Evolutionary conservation across 176 grass and related monocot genomes (phyloP).

Genomic region (Triticum timopheevii): DNA sequence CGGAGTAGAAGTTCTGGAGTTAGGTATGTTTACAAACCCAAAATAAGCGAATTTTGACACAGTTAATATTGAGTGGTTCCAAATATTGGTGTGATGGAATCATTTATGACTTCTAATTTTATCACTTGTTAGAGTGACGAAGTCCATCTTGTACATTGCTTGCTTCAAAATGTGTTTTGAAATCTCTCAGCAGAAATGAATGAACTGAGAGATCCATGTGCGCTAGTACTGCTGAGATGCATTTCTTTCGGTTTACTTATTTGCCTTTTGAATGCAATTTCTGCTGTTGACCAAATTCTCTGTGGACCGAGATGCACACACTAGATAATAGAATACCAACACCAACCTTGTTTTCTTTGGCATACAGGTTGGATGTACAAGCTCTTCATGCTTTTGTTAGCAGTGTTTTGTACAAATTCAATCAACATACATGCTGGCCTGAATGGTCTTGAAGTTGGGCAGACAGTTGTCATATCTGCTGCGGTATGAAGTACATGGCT

Average conservation of each 20-base stretch:
- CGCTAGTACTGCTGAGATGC: neutral
- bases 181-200: constrained; percentile 23
- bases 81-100: neutral
- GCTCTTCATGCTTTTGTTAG: constrained; percentile 93
- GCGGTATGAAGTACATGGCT: constrained; percentile 54
- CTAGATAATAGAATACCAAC: neutral
- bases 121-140: neutral
- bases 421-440: constrained; percentile 98
- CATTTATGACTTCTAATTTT: neutral
- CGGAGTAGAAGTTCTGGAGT: constrained; percentile 79
- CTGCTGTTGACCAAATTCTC: neutral
- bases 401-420: constrained; percentile 96
- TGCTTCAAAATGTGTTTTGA: neutral
- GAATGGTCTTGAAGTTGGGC: constrained; percentile 96
- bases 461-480: constrained; percentile 94
- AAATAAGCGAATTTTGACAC: neutral
- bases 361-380: constrained; percentile 82
- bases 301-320: neutral
- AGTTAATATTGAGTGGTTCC: neutral
- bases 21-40: constrained; percentile 54
- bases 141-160: neutral
- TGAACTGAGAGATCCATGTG: constrained; percentile 9
- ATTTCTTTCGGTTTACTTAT: constrained; percentile 11
- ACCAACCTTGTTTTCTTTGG: constrained; percentile 22
- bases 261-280: neutral